phyloP scores from a whole-genome alignment of 2,329 filamentous ascomycete genomes.

The Botrytis tulipae region DNA sequence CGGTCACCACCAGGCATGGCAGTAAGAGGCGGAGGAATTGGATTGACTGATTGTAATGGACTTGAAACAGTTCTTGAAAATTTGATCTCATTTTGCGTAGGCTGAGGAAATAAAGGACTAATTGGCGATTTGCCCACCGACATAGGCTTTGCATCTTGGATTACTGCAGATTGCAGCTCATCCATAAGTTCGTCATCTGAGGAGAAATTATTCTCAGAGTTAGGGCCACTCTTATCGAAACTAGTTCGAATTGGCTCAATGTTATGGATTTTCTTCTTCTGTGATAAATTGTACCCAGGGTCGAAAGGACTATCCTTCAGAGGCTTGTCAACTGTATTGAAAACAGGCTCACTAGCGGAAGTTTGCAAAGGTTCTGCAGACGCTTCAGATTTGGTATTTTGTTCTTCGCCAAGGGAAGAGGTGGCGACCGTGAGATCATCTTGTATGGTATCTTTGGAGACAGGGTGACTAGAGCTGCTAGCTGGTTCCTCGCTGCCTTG shows the following conservation, averaged over 20 bases:
- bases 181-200: constrained; percentile 85
- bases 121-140: constrained; percentile 81
- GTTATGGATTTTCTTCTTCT: constrained; percentile 31
- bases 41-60: constrained; percentile 37
- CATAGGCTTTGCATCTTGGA: constrained; percentile 81
- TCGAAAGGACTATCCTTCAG: constrained; percentile 13
- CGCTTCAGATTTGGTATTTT: neutral
- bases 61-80: constrained; percentile 41
- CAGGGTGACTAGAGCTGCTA: neutral
- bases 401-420: neutral
- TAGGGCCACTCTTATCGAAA: constrained; percentile 39
- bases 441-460: neutral
- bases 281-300: neutral
- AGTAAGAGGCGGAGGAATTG: constrained; percentile 43
- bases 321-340: neutral
- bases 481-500: neutral
- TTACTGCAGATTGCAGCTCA: constrained; percentile 76
- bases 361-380: constrained; percentile 16
- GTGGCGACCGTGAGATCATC: neutral
- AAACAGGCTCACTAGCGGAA: constrained; percentile 7
- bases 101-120: constrained; percentile 56
- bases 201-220: constrained; percentile 49
- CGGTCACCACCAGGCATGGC: constrained; percentile 41
- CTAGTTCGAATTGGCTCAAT: constrained; percentile 57
- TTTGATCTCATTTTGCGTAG: constrained; percentile 30